Base-by-base conservation (phyloP, 495 filamentous ascomycete species). In the Penicillium silybi region DNA sequence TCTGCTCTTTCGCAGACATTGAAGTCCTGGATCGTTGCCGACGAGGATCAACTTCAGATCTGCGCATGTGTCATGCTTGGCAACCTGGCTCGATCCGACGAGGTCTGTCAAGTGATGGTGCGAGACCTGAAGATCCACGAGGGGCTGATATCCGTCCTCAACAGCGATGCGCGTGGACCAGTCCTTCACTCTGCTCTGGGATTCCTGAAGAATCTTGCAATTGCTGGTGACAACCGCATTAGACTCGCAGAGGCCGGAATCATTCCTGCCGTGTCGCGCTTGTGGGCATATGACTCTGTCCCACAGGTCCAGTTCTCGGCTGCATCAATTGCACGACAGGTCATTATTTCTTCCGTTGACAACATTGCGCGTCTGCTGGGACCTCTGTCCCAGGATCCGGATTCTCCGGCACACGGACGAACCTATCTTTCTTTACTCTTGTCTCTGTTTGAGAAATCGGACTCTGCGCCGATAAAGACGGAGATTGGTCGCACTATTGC, bases 171-270 rank as follows among this genome's bases (percentile, higher is more conserved):
- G 9, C 70, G 68, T 19, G 70, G 67, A 7, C 79, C 83, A 22
- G 76, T 88, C 0, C 69, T 87, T 3, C 86, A 90, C 63, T 79
- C 85, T 8, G 72, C 76, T 4, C 74, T 90, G 7, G 80, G 86
- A n/a, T 89, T 91, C 57, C 70, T 91, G 47, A 92, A 89, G 60
- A 92, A 93, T 57, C 74, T 92, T 2, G 85, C 87, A 29, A 83
- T 92, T 49, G 80, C 86, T 2, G 61, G 72, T 8, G 68, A 70
- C 5, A 90, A 91, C 58, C 88, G 85, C 48, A 46, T 67, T 25
- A 55, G 65, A 8, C 65, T 92, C 4, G 87, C 80, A 7, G 59
- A 75, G 10, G 71, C 79, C 0, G 80, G 77, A 0, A 71, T 83
- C 1, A 65, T 79, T 5, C 58, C 70, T 22, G 68, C 78, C 1